Conservation (phyloP, 306 rosid genomes). For the Aeschynomene evenia region DNA sequence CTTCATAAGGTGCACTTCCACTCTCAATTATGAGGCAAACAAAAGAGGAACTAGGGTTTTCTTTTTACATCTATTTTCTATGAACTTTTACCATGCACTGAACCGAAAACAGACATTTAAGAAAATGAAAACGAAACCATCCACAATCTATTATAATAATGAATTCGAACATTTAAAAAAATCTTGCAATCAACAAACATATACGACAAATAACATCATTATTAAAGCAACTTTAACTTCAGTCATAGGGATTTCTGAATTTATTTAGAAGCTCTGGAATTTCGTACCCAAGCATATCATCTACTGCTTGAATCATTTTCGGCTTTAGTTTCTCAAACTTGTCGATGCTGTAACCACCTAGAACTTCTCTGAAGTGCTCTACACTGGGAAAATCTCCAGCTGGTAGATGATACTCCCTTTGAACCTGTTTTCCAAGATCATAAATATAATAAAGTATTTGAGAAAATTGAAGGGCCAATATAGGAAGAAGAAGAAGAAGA, state of each 20-base stretch:
- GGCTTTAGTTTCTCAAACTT: slow-evolving; percentile 90
- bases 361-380: slow-evolving; percentile 63
- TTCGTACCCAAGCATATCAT: slow-evolving; percentile 94
- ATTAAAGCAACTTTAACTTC: slow-evolving; percentile 4
- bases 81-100: not conserved
- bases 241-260: slow-evolving; percentile 83
- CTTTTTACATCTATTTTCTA: not conserved
- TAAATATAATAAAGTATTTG: not conserved
- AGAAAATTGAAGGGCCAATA: slow-evolving; percentile 8
- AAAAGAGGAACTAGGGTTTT: not conserved
- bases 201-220: not conserved
- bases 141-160: not conserved
- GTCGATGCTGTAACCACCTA: slow-evolving; percentile 66
- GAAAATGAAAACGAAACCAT: slow-evolving; percentile 5
- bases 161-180: not conserved
- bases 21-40: not conserved
- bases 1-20: not conserved
- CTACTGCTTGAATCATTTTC: slow-evolving; percentile 82
- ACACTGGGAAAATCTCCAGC: slow-evolving; percentile 85
- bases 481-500: not conserved
- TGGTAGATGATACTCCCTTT: slow-evolving; percentile 83
- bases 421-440: slow-evolving; percentile 50
- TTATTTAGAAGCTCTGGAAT: slow-evolving; percentile 84
- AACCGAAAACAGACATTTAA: not conserved
- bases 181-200: not conserved